phyloP scores from a whole-genome alignment of 805 yeast genomes.

The Tetrapisispora fleetii region DNA sequence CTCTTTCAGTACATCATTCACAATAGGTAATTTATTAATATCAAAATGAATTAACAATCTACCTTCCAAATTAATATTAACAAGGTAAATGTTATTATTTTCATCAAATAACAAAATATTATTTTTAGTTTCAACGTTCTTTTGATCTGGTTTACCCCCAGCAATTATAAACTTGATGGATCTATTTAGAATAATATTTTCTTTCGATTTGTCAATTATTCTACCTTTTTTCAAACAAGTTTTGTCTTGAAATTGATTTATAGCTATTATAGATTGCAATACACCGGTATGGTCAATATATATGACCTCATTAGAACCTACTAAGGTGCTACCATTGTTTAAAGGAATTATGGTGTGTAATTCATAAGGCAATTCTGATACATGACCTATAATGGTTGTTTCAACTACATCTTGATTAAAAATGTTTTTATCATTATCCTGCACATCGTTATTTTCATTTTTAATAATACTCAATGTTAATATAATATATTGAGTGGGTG shows the following conservation, averaged over 20 bases:
- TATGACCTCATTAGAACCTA: constrained; percentile 70
- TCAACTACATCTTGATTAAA: constrained; percentile 12
- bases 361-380: constrained; percentile 66
- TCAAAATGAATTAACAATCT: constrained; percentile 24
- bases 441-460: not conserved
- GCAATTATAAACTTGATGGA: constrained; percentile 8
- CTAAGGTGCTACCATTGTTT: constrained; percentile 49
- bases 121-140: constrained; percentile 3
- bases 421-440: constrained; percentile 13
- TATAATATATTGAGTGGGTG: constrained; percentile 18
- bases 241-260: constrained; percentile 29
- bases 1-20: constrained; percentile 21
- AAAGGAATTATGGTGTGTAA: constrained; percentile 54
- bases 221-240: constrained; percentile 38
- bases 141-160: constrained; percentile 3
- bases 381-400: constrained; percentile 51
- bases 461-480: constrained; percentile 45
- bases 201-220: constrained; percentile 35
- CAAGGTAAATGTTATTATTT: constrained; percentile 16
- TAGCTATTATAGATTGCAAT: constrained; percentile 27
- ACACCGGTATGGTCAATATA: constrained; percentile 62
- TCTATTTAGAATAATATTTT: constrained; percentile 15
- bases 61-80: constrained; percentile 24
- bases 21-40: constrained; percentile 23
- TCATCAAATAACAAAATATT: constrained; percentile 22